phyloP scores from a whole-genome alignment of 345 rosid species.

The Noccaea caerulescens region DNA sequence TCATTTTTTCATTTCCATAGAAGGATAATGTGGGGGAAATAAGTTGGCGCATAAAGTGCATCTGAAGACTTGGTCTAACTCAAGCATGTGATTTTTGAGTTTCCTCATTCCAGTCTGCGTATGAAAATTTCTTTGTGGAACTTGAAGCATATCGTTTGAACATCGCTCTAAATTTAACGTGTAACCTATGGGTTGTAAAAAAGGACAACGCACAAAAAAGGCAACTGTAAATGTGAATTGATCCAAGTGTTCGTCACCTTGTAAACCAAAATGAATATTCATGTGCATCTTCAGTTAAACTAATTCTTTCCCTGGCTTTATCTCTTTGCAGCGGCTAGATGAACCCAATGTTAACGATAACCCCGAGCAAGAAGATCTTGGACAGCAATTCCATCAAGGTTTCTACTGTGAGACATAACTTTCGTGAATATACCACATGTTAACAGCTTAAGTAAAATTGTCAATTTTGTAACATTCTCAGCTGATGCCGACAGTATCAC shows the following conservation, averaged over 20 bases:
- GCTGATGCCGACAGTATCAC: constrained; percentile 78
- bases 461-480: constrained; percentile 46
- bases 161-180: not conserved
- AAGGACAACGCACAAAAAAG: constrained; percentile 1
- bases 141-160: constrained; percentile 19
- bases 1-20: constrained; percentile 18
- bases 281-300: constrained; percentile 18
- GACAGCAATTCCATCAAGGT: constrained; percentile 77
- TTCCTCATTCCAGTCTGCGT: constrained; percentile 16
- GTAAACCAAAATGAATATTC: constrained; percentile 8
- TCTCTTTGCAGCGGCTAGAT: constrained; percentile 67
- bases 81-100: constrained; percentile 9
- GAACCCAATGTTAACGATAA: constrained; percentile 43
- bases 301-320: constrained; percentile 9
- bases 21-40: constrained; percentile 26
- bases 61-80: constrained; percentile 41
- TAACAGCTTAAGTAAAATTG: not conserved
- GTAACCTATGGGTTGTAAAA: constrained; percentile 20
- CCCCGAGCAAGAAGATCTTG: constrained; percentile 49
- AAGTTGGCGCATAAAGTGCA: constrained; percentile 43
- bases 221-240: constrained; percentile 24
- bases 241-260: constrained; percentile 15
- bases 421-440: constrained; percentile 18
- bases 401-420: constrained; percentile 22
- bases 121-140: constrained; percentile 15